Conservation (phyloP, 306 rosid genomes). For the Luffa acutangula region DNA sequence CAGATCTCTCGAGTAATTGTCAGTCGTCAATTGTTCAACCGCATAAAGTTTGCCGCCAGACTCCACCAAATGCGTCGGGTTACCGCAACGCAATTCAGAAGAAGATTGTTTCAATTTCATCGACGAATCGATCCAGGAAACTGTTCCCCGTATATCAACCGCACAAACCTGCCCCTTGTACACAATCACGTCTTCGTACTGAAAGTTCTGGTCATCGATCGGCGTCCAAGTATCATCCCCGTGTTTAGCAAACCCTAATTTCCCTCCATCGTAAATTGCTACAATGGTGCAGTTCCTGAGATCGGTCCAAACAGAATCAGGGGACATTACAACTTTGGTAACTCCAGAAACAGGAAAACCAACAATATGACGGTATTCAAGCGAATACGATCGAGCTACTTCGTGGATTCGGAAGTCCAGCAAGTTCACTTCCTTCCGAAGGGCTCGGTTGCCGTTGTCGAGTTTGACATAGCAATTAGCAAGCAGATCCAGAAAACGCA, state of each 20-base stretch:
- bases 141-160: slow-evolving; percentile 45
- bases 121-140: slow-evolving; percentile 37
- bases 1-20: too few relatives aligned
- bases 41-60: slow-evolving; percentile 34
- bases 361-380: neutral
- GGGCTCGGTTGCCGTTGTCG: too few relatives aligned
- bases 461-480: too few relatives aligned
- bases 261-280: too few relatives aligned
- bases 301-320: too few relatives aligned
- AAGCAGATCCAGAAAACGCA: neutral
- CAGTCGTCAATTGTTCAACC: too few relatives aligned
- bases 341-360: neutral
- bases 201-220: slow-evolving; percentile 18
- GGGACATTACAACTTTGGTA: too few relatives aligned
- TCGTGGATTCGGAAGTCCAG: neutral
- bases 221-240: slow-evolving; percentile 11
- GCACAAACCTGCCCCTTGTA: slow-evolving; percentile 42
- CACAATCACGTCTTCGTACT: slow-evolving; percentile 44
- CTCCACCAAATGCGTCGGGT: slow-evolving; percentile 52
- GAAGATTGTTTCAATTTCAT: slow-evolving; percentile 29
- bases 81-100: slow-evolving; percentile 39
- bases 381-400: neutral
- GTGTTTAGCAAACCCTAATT: too few relatives aligned
- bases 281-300: too few relatives aligned
- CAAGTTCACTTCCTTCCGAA: neutral